These are phyloP conservation scores for Kodamaea arcana DNA, from an alignment of 1,139 yeast genomes.

Conservation along the genomic window DNA sequence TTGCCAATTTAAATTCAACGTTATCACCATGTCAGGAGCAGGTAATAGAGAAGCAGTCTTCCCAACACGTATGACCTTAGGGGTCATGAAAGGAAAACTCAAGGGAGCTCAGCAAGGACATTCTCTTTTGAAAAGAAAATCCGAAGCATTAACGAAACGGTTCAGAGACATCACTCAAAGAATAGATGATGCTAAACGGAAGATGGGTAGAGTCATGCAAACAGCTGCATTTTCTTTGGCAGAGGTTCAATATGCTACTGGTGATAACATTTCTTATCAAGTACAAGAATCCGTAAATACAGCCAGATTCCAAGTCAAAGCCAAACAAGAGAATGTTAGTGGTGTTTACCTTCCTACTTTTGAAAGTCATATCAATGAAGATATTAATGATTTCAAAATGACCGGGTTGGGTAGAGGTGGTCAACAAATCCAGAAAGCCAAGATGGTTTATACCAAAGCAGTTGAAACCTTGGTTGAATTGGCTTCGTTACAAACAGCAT, in stretches of 20 bases:
- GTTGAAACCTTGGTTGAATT: constrained; percentile 94
- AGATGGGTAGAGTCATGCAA: constrained; percentile 98
- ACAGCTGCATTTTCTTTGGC: constrained; percentile 97
- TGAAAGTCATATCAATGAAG: constrained; percentile 77
- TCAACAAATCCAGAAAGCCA: constrained; percentile 95
- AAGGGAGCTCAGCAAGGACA: constrained; percentile 98
- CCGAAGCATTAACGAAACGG: constrained; percentile 94
- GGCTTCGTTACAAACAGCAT: constrained; percentile 94
- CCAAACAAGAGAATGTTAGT: constrained; percentile 93
- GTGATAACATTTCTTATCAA: constrained; percentile 90
- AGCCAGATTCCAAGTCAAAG: constrained; percentile 86
- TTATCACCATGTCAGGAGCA: constrained; percentile 40
- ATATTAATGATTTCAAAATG: constrained; percentile 87
- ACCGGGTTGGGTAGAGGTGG: constrained; percentile 99
- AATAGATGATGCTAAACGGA: constrained; percentile 92
- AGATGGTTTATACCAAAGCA: constrained; percentile 86
- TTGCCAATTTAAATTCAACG: background rate
- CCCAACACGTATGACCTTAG: constrained; percentile 96
- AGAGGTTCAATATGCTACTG: constrained; percentile 95
- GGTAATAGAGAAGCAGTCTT: constrained; percentile 78
- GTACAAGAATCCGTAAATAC: constrained; percentile 90
- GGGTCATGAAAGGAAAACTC: constrained; percentile 89
- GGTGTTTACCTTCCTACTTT: constrained; percentile 95
- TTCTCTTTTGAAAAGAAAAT: constrained; percentile 85
- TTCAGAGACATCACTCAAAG: constrained; percentile 93